Evolutionary conservation across 371 early-diverging fungal species (phyloP).

Genomic region (Apophysomyces variabilis): DNA sequence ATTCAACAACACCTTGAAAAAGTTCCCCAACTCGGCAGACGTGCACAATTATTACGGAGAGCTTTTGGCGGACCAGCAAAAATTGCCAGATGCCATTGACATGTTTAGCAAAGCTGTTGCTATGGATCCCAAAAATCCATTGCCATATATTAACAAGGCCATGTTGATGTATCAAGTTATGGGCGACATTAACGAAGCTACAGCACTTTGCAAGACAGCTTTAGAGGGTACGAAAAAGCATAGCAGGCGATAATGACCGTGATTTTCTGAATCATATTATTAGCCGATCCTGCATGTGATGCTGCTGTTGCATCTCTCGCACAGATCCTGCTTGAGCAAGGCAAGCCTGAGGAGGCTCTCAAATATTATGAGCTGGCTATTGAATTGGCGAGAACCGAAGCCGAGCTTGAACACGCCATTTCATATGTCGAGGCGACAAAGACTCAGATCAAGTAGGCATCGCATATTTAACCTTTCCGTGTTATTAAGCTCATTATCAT

Average conservation of each 20-base stretch:
- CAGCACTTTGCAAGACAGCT: slow-evolving; percentile 79
- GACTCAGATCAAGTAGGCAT: slow-evolving; percentile 38
- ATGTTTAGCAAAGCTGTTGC: slow-evolving; percentile 81
- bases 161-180: slow-evolving; percentile 85
- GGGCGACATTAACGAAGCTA: slow-evolving; percentile 78
- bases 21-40: slow-evolving; percentile 86
- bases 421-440: slow-evolving; percentile 72
- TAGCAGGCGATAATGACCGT: background rate
- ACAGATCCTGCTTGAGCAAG: slow-evolving; percentile 87
- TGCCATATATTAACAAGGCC: slow-evolving; percentile 97
- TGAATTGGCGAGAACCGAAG: slow-evolving; percentile 85
- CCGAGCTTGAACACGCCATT: slow-evolving; percentile 88
- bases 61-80: slow-evolving; percentile 87
- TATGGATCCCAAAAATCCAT: slow-evolving; percentile 75
- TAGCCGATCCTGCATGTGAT: slow-evolving; percentile 92
- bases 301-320: slow-evolving; percentile 92
- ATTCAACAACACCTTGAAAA: slow-evolving; percentile 80
- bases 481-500: background rate
- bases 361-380: slow-evolving; percentile 84
- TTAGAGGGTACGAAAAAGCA: slow-evolving; percentile 60
- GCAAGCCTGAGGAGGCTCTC: slow-evolving; percentile 85
- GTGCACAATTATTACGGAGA: slow-evolving; percentile 97
- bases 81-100: slow-evolving; percentile 73
- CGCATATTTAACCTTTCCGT: background rate
- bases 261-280: background rate